Conservation (phyloP, 2,329 filamentous ascomycete genomes). For the Delphinella strobiligena region DNA sequence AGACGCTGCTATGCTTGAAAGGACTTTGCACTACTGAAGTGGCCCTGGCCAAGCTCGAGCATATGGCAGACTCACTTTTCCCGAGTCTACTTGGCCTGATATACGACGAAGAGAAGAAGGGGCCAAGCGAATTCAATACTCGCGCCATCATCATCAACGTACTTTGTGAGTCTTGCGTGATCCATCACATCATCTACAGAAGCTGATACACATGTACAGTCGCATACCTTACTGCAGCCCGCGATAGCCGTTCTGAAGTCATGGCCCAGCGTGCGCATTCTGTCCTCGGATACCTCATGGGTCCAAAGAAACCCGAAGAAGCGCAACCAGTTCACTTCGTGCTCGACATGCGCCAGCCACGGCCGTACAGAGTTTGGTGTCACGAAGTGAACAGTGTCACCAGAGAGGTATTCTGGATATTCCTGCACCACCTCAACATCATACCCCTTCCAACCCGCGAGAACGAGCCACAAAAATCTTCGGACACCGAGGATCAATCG, state of each 20-base stretch:
- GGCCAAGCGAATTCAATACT: conserved; percentile 91
- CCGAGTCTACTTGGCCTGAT: conserved; percentile 78
- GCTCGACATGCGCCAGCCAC: conserved; percentile 71
- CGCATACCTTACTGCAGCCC: conserved; percentile 66
- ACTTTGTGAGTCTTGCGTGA: conserved; percentile 40
- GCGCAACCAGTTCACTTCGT: conserved; percentile 75
- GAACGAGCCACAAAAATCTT: neutral
- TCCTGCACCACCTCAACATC: conserved; percentile 86
- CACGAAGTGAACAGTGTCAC: conserved; percentile 87
- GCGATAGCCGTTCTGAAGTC: conserved; percentile 28
- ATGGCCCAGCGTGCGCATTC: conserved; percentile 51
- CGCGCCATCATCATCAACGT: conserved; percentile 81
- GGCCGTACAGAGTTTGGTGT: conserved; percentile 88
- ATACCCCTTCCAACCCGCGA: conserved; percentile 46
- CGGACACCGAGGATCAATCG: conserved; percentile 11
- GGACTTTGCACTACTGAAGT: conserved; percentile 84
- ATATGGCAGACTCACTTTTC: conserved; percentile 70
- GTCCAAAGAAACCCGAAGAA: conserved; percentile 64
- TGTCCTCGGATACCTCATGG: conserved; percentile 69
- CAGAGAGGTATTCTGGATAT: conserved; percentile 99
- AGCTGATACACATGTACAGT: conserved; percentile 27
- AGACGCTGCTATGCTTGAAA: conserved; percentile 85
- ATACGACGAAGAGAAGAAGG: conserved; percentile 96
- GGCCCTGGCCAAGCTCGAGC: conserved; percentile 68
- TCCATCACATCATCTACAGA: neutral